Conservation (phyloP, 225 moss, liverwort and hornwort genomes). For the Physcomitrium patens region DNA sequence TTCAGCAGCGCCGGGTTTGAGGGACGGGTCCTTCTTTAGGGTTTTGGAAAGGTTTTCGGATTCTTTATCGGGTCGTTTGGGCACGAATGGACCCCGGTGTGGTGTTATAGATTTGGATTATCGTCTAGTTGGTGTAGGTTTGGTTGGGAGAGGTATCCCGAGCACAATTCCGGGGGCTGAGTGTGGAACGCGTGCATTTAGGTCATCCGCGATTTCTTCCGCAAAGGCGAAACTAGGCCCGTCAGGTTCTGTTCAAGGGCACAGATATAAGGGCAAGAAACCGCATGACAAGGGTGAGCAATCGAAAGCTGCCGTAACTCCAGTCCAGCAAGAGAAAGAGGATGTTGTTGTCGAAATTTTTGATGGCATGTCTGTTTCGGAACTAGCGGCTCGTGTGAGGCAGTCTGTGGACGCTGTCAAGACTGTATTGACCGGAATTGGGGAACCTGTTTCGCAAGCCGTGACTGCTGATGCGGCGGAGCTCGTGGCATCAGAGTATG, state of each 20-base stretch:
- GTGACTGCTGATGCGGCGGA: conserved; percentile 60
- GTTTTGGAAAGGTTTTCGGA: conserved; percentile 26
- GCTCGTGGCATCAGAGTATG: conserved; percentile 50
- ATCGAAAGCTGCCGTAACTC: conserved; percentile 26
- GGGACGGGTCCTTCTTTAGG: conserved; percentile 11
- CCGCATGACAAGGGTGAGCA: conserved; percentile 31
- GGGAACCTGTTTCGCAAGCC: conserved; percentile 40
- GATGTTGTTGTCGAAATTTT: conserved; percentile 45
- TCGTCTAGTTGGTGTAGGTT: not conserved
- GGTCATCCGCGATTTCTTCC: conserved; percentile 33
- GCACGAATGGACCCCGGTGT: not conserved
- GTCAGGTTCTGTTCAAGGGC: conserved; percentile 43
- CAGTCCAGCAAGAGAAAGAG: conserved; percentile 34
- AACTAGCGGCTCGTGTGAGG: conserved; percentile 38
- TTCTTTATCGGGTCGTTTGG: conserved; percentile 9
- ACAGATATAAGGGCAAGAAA: conserved; percentile 51
- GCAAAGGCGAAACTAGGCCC: conserved; percentile 51
- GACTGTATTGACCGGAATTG: conserved; percentile 49
- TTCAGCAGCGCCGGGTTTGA: not conserved
- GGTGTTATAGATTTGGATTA: not conserved
- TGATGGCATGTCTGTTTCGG: conserved; percentile 38
- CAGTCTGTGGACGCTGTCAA: conserved; percentile 39
- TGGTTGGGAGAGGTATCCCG: not conserved
- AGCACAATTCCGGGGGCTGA: conserved; percentile 1
- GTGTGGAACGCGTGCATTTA: conserved; percentile 26